Evolutionary conservation across 345 rosid species (phyloP), one percentile per base, ranked within the genome.

Genomic region (Carallia brachiata): DNA sequence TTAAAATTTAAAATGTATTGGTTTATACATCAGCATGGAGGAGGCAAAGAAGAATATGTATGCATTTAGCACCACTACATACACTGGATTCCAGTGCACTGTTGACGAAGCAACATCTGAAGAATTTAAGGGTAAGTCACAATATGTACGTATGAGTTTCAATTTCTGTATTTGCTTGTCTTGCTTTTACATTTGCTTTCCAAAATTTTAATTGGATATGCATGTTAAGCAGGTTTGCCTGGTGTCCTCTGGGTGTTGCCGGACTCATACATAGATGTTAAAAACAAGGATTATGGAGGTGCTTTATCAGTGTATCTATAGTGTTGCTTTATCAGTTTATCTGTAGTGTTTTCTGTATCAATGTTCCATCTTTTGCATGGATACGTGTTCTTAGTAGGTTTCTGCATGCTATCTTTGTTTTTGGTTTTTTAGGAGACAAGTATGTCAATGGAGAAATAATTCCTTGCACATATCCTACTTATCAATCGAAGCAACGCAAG

Each of bases 11-110:
- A 17, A 1, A 16, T 18, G 19, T 7, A 52, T 18, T 67, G 48
- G 31, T 8, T 65, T 52, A 19, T 52, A 44, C 61, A 28, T 63
- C 79, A 90, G 96, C 80, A 90, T 91, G 97, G 97, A 91, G 80
- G 96, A 91, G 73, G 97, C 93, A n/a, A 95, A 88, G 88, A 90
- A 87, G 79, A 95, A 91, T 77, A 85, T 91, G 93, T 95, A 90
- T 66, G 97, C 97, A 23, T 91, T 95, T 73, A 90, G 97, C 62
- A 65, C 57, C 27, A 87, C 98, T 10, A 90, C 91, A 1, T 90
- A 92, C 75, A 90, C 96, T 30, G 96, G 97, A 39, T 94, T 94
- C 66, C 97, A 94, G 60, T 90, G 96, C 81, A 92, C 92, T 4
- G 88, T 88, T 2, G 84, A 82, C 6, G 91, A 89, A 80, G 95